Base-by-base conservation (phyloP, 1,139 yeast species). In the Pichia sp. region DNA sequence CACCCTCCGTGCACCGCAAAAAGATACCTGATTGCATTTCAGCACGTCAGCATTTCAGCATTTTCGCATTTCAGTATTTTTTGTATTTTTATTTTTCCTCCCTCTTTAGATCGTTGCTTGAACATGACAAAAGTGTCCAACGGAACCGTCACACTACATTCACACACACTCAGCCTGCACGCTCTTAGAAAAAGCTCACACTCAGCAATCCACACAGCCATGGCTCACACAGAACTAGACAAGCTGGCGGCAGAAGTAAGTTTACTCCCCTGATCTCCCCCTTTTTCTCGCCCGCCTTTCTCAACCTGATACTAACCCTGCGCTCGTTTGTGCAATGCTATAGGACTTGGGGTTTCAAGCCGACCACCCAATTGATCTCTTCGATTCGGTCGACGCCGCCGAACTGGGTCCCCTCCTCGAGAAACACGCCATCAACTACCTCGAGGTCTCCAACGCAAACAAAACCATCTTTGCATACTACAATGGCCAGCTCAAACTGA, bases 281-380 rank as follows among this genome's bases (percentile, higher is more conserved):
- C 40, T 17, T 20, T 20, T 24, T 9, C n/a, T 10, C 9, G 5
- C 5, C 16, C 31, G 8, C 5, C 16, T 31, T 20, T 20, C 24
- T 20, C 24, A 44, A 48, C 44, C 42, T 20, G 6, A 41, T 53
- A 57, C 56, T 56, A 52, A 57, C 59, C 2, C 38, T 48, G 33
- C 12, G 7, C 36, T 2, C n/a, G 24, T 3, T 20, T 3, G 24
- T 20, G 24, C 24, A 20, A 12, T 44, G 46, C 30, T 6, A 12
- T 16, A 63, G 63, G 62, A 64, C 31, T 59, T 66, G 50, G 70
- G 70, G 1, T 66, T 65, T 49, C 69, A 65, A 55, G 58, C 59
- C 12, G 61, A 57, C 43, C 53, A 58, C 9, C 54, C 64, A 5
- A 46, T 65, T 16, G 62, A 63, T 44, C 46, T 66, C 14, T 64